Evolutionary conservation across 805 yeast genomes (phyloP).

Genomic region (Monosporozyma aerobia): DNA sequence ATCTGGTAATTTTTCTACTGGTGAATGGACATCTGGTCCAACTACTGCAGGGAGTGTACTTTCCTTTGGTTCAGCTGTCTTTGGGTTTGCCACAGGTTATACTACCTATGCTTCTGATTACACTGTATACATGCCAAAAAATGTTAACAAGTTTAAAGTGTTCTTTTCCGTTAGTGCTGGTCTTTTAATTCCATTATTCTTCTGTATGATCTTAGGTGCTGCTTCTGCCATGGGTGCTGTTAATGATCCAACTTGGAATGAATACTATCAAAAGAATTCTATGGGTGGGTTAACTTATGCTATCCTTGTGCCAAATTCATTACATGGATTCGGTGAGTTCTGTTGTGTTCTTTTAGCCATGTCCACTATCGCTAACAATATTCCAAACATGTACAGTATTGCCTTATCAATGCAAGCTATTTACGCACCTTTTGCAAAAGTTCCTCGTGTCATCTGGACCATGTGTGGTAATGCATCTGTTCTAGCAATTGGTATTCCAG

Average conservation of each 20-base stretch:
- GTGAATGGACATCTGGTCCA: slow-evolving; percentile 43
- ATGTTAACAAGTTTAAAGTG: slow-evolving; percentile 47
- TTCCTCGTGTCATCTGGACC: slow-evolving; percentile 85
- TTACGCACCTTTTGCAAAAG: slow-evolving; percentile 60
- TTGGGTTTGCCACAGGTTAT: slow-evolving; percentile 93
- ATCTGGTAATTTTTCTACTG: slow-evolving; percentile 54
- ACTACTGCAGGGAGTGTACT: slow-evolving; percentile 68
- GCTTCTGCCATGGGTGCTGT: slow-evolving; percentile 67
- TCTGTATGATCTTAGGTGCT: slow-evolving; percentile 76
- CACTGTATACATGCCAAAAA: slow-evolving; percentile 74
- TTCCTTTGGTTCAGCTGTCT: slow-evolving; percentile 73
- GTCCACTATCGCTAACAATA: slow-evolving; percentile 83
- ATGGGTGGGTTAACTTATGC: slow-evolving; percentile 81
- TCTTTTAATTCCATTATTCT: slow-evolving; percentile 56
- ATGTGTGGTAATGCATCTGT: slow-evolving; percentile 63
- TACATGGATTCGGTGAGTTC: slow-evolving; percentile 85
- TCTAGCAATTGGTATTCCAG: slow-evolving; percentile 84
- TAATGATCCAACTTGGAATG: slow-evolving; percentile 37
- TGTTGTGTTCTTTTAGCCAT: slow-evolving; percentile 76
- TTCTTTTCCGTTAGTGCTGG: slow-evolving; percentile 60
- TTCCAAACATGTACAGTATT: slow-evolving; percentile 89
- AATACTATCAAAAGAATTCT: slow-evolving; percentile 42
- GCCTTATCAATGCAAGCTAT: slow-evolving; percentile 79
- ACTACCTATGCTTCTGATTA: slow-evolving; percentile 87
- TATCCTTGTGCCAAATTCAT: slow-evolving; percentile 66